These are phyloP conservation scores for Chrysoporthe cubensis DNA, from an alignment of 2,329 filamentous ascomycete species.

Conservation along the genomic window DNA sequence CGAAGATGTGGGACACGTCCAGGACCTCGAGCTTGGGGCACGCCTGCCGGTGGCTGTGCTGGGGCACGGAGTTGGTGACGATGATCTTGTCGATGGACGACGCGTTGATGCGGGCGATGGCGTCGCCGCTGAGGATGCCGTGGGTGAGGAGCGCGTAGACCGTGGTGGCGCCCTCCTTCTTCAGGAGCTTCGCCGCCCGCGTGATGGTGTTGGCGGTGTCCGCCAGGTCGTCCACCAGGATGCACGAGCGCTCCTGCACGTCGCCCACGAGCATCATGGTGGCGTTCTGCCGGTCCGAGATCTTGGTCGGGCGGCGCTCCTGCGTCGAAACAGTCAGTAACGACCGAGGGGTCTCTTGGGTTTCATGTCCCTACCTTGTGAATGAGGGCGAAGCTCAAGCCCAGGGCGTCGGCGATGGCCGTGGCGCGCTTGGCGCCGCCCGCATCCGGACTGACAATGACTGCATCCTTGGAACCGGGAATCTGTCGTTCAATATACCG, in stretches of 20 bases:
- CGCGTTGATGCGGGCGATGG: slow-evolving; percentile 90
- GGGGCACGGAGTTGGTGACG: slow-evolving; percentile 93
- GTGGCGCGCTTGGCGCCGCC: slow-evolving; percentile 96
- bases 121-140: slow-evolving; percentile 92
- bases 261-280: slow-evolving; percentile 96
- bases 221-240: slow-evolving; percentile 90
- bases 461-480: slow-evolving; percentile 74
- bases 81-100: slow-evolving; percentile 91
- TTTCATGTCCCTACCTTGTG: slow-evolving; percentile 71
- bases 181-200: slow-evolving; percentile 91
- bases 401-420: slow-evolving; percentile 88
- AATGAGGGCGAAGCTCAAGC: slow-evolving; percentile 95
- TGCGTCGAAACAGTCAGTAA: slow-evolving; percentile 41
- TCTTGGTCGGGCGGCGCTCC: slow-evolving; percentile 88
- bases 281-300: slow-evolving; percentile 85
- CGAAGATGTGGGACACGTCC: slow-evolving; percentile 89
- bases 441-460: slow-evolving; percentile 95
- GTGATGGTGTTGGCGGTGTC: slow-evolving; percentile 98
- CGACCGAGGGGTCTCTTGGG: not conserved
- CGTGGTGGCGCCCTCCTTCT: slow-evolving; percentile 89
- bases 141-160: slow-evolving; percentile 95
- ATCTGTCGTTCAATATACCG: slow-evolving; percentile 79
- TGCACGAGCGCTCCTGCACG: slow-evolving; percentile 74
- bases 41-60: slow-evolving; percentile 74
- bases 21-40: slow-evolving; percentile 92